These are phyloP conservation scores for Fraxinus anomala DNA, from an alignment of 257 asterid species.

Conservation along the genomic window DNA sequence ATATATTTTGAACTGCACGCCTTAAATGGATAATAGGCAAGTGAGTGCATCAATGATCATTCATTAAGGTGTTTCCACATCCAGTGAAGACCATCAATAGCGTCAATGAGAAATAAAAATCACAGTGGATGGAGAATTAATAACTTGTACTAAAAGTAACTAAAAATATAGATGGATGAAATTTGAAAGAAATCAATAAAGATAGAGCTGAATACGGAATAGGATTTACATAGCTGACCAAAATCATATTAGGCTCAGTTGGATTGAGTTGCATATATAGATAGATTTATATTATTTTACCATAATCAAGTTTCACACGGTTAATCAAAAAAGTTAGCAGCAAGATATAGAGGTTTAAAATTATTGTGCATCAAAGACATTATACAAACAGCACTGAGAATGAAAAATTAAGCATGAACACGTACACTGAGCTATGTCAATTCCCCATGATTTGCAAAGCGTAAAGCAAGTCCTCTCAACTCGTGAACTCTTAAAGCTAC, in stretches of 20 bases:
- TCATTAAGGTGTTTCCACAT: not conserved
- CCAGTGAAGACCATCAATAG: not conserved
- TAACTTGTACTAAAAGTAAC: not conserved
- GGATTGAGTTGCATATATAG: not conserved
- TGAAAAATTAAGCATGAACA: constrained; percentile 19
- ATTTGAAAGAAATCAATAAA: not conserved
- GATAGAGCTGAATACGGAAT: not conserved
- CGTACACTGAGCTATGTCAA: constrained; percentile 91
- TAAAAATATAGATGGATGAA: not conserved
- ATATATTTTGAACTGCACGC: not conserved
- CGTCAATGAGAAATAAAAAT: not conserved
- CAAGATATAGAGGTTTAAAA: constrained; percentile 47
- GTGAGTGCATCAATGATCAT: not conserved
- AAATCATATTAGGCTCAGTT: not conserved
- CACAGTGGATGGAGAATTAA: not conserved
- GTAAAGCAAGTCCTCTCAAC: constrained; percentile 89
- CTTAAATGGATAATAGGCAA: not conserved
- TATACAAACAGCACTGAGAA: constrained; percentile 1
- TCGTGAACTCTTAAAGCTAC: constrained; percentile 92
- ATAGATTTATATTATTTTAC: not conserved
- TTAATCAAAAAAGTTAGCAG: not conserved
- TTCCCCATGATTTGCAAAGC: constrained; percentile 97
- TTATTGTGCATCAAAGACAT: not conserved
- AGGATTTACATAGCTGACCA: not conserved
- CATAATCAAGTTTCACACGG: not conserved